A percentile compares a stretch with the other conserved stretches of the same genome.
phyloP scores from a whole-genome alignment of 2,329 filamentous ascomycete genomes.

The Ceratocystis destructans region DNA sequence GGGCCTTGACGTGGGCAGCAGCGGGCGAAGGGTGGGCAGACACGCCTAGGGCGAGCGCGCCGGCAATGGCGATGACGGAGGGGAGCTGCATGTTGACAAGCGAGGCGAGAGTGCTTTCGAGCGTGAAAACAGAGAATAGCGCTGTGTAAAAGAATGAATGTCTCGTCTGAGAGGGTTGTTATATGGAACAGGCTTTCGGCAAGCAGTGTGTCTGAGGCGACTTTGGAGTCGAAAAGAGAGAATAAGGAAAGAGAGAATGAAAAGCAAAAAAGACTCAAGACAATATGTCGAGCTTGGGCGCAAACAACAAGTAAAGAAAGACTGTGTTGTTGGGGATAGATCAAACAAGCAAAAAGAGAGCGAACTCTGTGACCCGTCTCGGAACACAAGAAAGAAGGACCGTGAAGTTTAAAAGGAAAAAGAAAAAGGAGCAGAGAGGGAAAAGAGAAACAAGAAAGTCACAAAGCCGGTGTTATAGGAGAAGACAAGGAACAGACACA shows the following conservation, averaged over 20 bases:
- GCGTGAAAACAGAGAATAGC: not conserved
- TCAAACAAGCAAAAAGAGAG: slow-evolving; percentile 2
- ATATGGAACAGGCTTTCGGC: not conserved
- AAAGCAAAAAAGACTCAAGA: not conserved
- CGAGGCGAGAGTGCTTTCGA: not conserved
- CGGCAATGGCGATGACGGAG: slow-evolving; percentile 28
- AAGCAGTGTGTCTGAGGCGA: slow-evolving; percentile 7
- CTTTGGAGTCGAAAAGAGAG: not conserved
- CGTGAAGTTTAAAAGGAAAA: not conserved
- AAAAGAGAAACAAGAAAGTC: slow-evolving; percentile 2
- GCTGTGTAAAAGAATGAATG: slow-evolving; percentile 6
- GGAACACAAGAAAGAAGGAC: slow-evolving; percentile 1
- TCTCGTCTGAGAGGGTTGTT: slow-evolving; percentile 7
- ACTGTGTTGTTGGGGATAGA: not conserved
- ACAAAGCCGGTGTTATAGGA: slow-evolving; percentile 12
- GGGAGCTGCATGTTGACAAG: slow-evolving; percentile 32
- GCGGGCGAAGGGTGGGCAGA: slow-evolving; percentile 31
- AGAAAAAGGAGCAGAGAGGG: not conserved
- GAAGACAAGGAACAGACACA: not conserved
- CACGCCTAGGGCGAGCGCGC: slow-evolving; percentile 28
- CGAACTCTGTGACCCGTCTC: too few relatives aligned
- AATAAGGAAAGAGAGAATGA: slow-evolving; percentile 14
- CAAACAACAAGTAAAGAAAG: not conserved
- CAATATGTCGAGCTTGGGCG: not conserved
- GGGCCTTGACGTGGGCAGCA: slow-evolving; percentile 25